Conservation (phyloP, 1,284 basidiomycete species). For the Rhodofomes roseus region DNA sequence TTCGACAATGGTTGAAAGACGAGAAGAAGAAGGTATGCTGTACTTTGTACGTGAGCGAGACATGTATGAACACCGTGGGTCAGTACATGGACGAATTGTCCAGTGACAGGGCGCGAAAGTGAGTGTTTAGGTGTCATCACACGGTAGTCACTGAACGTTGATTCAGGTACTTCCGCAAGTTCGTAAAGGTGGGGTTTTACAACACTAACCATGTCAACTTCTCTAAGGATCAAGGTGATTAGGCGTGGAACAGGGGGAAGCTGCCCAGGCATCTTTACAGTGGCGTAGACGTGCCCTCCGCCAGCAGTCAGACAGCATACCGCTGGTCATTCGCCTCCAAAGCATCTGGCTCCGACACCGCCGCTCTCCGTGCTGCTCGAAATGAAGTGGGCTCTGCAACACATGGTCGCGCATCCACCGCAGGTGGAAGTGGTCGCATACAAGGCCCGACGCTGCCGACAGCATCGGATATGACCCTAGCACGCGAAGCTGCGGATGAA, state of each 20-base stretch:
- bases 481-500: constrained; percentile 56
- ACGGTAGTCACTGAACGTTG: constrained; percentile 26
- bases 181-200: constrained; percentile 56
- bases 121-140: constrained; percentile 22
- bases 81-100: constrained; percentile 77
- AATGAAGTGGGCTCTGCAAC: constrained; percentile 60
- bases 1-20: constrained; percentile 73
- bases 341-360: constrained; percentile 43
- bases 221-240: not conserved
- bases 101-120: constrained; percentile 72
- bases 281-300: constrained; percentile 46
- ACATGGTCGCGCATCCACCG: constrained; percentile 30
- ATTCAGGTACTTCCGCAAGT: constrained; percentile 77
- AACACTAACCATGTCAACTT: not conserved
- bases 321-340: constrained; percentile 53
- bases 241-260: constrained; percentile 77
- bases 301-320: constrained; percentile 59
- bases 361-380: constrained; percentile 54
- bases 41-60: not conserved
- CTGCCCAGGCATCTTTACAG: constrained; percentile 57
- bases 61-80: not conserved
- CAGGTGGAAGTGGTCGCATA: constrained; percentile 36
- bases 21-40: constrained; percentile 67
- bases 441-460: constrained; percentile 67
- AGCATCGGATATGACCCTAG: constrained; percentile 57